These are phyloP conservation scores for Coriaria nepalensis DNA, from an alignment of 306 rosid genomes.

Conservation along the genomic window DNA sequence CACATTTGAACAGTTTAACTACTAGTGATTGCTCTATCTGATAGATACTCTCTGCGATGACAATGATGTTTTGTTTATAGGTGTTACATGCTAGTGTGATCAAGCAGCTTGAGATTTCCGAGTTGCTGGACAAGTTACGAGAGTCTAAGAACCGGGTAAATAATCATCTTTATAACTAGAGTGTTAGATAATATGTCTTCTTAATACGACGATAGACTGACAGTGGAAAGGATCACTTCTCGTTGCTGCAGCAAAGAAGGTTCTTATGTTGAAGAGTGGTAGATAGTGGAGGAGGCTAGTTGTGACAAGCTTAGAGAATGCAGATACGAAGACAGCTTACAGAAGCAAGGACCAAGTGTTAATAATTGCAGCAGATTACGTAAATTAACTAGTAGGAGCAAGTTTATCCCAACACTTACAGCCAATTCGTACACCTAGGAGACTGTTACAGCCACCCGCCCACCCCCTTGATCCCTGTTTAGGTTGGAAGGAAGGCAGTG, in stretches of 20 bases:
- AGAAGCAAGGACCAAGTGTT: too few species aligned
- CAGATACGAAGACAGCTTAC: too few species aligned
- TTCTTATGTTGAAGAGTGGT: conserved; percentile 3
- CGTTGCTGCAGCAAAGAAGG: conserved; percentile 7
- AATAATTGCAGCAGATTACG: too few species aligned
- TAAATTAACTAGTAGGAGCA: too few species aligned
- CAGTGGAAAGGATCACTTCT: neutral
- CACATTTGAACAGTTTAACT: conserved; percentile 2
- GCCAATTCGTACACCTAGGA: too few species aligned
- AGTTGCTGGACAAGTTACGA: conserved; percentile 49
- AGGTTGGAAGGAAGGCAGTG: too few species aligned
- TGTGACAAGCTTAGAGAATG: too few species aligned
- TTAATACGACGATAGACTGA: neutral
- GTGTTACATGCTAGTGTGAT: conserved; percentile 52
- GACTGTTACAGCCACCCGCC: too few species aligned
- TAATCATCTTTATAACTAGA: conserved; percentile 26
- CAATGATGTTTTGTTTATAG: conserved; percentile 25
- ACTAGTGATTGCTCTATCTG: conserved; percentile 4
- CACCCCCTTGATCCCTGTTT: too few species aligned
- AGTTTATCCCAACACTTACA: too few species aligned
- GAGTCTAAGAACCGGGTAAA: conserved; percentile 57
- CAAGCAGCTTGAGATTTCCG: conserved; percentile 70
- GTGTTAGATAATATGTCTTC: neutral
- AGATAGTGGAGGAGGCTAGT: neutral
- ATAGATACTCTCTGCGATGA: conserved; percentile 6